Evolutionary conservation across 2,329 filamentous ascomycete species (phyloP).

Genomic region (Clonostachys rhizophaga): DNA sequence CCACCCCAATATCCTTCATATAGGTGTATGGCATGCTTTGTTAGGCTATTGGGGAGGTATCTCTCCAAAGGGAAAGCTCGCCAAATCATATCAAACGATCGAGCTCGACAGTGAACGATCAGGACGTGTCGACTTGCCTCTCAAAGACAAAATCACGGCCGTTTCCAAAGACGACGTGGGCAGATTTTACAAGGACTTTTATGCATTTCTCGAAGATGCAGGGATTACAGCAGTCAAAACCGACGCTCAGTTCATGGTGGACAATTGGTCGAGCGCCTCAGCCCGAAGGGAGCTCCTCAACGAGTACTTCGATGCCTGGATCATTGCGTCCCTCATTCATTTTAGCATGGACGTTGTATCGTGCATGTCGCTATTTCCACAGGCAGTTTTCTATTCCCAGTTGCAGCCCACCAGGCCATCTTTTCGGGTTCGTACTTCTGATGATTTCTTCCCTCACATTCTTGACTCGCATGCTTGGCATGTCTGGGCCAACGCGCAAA

Average conservation of each 20-base stretch:
- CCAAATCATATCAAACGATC: slow-evolving; percentile 72
- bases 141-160: slow-evolving; percentile 64
- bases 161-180: slow-evolving; percentile 70
- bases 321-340: slow-evolving; percentile 68
- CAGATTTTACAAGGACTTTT: slow-evolving; percentile 87
- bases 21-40: slow-evolving; percentile 93
- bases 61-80: slow-evolving; percentile 67
- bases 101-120: slow-evolving; percentile 28
- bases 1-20: slow-evolving; percentile 70
- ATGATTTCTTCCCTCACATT: slow-evolving; percentile 85
- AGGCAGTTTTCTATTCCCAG: slow-evolving; percentile 81
- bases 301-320: slow-evolving; percentile 84
- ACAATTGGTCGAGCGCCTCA: slow-evolving; percentile 64
- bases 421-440: slow-evolving; percentile 78
- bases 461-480: slow-evolving; percentile 87
- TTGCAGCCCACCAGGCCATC: slow-evolving; percentile 70
- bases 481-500: slow-evolving; percentile 90
- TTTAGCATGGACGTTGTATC: slow-evolving; percentile 78
- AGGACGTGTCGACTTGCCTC: slow-evolving; percentile 37
- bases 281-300: slow-evolving; percentile 68
- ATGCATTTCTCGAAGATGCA: slow-evolving; percentile 67
- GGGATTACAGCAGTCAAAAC: slow-evolving; percentile 89
- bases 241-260: slow-evolving; percentile 86
- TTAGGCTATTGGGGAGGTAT: slow-evolving; percentile 91
- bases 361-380: slow-evolving; percentile 91